phyloP scores from a whole-genome alignment of 768 basidiomycete species.

The Exidia glandulosa region DNA sequence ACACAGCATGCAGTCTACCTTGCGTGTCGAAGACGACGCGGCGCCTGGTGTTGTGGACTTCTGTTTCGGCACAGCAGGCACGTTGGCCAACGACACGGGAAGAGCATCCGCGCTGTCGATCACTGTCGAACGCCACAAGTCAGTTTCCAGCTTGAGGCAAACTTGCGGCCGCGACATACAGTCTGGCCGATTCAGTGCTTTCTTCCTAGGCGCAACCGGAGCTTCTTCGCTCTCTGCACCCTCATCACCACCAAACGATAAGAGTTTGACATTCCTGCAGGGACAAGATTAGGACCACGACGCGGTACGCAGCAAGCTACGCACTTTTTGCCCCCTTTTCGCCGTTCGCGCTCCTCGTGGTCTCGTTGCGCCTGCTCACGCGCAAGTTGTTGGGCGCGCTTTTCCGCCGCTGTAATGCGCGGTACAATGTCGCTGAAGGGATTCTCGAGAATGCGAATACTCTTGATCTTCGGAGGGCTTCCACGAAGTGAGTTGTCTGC shows the following conservation, averaged over 20 bases:
- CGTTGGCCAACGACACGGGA: too few relatives aligned
- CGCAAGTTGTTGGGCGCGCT: conserved; percentile 72
- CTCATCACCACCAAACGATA: conserved; percentile 78
- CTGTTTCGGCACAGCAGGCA: too few relatives aligned
- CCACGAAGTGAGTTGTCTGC: neutral
- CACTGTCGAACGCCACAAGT: too few relatives aligned
- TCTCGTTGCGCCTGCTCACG: conserved; percentile 64
- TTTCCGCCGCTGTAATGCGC: conserved; percentile 90
- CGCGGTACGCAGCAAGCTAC: conserved; percentile 12
- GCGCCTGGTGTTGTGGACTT: too few relatives aligned
- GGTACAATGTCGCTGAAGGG: conserved; percentile 94
- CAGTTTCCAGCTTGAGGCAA: too few relatives aligned
- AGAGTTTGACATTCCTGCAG: conserved; percentile 70
- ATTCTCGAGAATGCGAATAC: conserved; percentile 77
- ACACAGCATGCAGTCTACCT: too few relatives aligned
- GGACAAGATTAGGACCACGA: neutral
- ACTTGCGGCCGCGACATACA: too few relatives aligned
- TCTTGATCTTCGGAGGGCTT: conserved; percentile 87
- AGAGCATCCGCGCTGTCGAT: too few relatives aligned
- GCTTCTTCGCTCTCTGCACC: conserved; percentile 52
- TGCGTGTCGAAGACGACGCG: too few relatives aligned
- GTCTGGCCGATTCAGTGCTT: too few relatives aligned
- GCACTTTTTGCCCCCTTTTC: conserved; percentile 82
- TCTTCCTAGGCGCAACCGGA: conserved; percentile 8
- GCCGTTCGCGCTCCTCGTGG: conserved; percentile 61